Base-by-base conservation (phyloP, 345 rosid genomes). In the Linum lewisii region DNA sequence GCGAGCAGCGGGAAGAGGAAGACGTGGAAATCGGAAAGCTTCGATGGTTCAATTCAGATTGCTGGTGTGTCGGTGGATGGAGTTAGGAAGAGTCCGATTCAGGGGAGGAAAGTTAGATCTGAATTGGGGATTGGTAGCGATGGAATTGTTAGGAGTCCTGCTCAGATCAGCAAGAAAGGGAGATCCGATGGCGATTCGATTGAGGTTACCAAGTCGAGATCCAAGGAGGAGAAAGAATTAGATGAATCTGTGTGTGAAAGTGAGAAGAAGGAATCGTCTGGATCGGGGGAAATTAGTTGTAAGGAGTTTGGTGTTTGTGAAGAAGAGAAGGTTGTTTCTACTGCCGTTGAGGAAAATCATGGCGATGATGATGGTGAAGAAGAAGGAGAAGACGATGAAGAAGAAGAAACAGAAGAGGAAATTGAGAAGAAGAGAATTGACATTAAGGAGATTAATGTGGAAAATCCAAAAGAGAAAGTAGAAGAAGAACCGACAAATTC, bases 1-100 rank as follows among this genome's bases (percentile, higher is more conserved):
- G 78, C 69, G 0, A 69, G 32, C 24, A 77, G 70, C 18, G 88
- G 80, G 11, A 79, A 78, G 81, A 75, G 93, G 67, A 79, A 78
- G 68, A 76, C 84, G 6, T 81, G 82, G 92, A 87, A 87, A 69
- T 77, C 81, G 53, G 80, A 71, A 50, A 73, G 74, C 64, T 19
- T 54, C 47, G 77, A 64, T 19, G 79, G 81, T n/a, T 67, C 77
- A 58, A 72, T 78, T 69, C 84, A 72, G 71, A 75, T 73, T 52
- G 63, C 63, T 24, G 67, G 29, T 67, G 66, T 54, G 58, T 74
- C 78, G 45, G 66, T 16, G 59, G 53, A 74, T 73, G 69, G 79
- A 63, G 60, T 54, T 61, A 76, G 71, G 75, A 79, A 47, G 42
- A 63, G 71, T 37, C 70, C 78, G 10, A 61, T 69, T 71, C 62